These are phyloP conservation scores for Cryptococcus neoformans DNA, from an alignment of 1,284 basidiomycete species.

Conservation along the genomic window DNA sequence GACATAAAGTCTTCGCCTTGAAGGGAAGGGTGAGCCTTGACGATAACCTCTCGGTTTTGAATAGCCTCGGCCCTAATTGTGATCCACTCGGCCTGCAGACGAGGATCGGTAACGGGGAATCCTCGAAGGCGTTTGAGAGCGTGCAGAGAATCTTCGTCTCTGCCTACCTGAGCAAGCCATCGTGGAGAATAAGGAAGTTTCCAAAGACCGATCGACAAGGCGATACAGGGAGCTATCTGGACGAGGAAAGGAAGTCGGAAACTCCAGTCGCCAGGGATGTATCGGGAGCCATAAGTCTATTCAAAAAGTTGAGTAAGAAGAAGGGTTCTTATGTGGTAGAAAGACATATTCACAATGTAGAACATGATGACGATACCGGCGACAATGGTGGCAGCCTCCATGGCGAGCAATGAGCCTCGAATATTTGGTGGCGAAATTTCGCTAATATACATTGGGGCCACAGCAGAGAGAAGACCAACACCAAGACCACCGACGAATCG, in stretches of 20 bases:
- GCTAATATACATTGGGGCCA: constrained; percentile 46
- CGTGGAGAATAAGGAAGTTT: constrained; percentile 58
- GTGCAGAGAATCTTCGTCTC: constrained; percentile 31
- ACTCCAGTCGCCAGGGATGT: constrained; percentile 15
- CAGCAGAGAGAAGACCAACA: constrained; percentile 40
- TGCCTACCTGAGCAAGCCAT: constrained; percentile 55
- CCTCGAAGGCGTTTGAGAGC: constrained; percentile 35
- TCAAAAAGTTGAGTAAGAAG: constrained; percentile 2
- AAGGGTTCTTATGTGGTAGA: constrained; percentile 11
- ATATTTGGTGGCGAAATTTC: constrained; percentile 50
- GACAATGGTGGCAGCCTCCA: constrained; percentile 71
- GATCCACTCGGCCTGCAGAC: constrained; percentile 43
- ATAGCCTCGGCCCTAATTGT: constrained; percentile 40
- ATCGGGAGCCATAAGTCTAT: constrained; percentile 20
- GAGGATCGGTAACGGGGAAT: constrained; percentile 27
- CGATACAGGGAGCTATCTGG: constrained; percentile 31
- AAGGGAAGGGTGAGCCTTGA: constrained; percentile 16
- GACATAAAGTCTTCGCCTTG: constrained; percentile 6
- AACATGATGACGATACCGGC: constrained; percentile 49
- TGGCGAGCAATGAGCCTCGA: constrained; percentile 68
- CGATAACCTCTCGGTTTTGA: constrained; percentile 17
- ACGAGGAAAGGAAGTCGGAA: constrained; percentile 37
- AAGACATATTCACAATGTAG: not conserved
- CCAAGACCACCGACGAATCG: constrained; percentile 25
- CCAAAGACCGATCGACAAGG: constrained; percentile 44